Evolutionary conservation across 2,329 filamentous ascomycete genomes (phyloP), one percentile per base, ranked within the genome.

Genomic region (Mycocentrospora acerina): DNA sequence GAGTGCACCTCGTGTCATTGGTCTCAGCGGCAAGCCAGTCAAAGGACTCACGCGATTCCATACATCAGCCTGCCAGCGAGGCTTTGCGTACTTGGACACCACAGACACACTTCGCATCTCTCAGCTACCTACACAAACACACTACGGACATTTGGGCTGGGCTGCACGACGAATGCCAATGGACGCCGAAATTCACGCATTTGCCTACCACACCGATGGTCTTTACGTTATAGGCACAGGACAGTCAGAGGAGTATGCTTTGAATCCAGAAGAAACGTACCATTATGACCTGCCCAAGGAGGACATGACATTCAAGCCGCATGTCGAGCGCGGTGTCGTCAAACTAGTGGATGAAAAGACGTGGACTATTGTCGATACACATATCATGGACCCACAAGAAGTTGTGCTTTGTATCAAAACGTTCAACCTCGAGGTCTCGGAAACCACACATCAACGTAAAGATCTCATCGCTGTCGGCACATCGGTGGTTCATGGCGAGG

Each of bases 391-490:
- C 37, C 72, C 80, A 0, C 83, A 78, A 46, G 91, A 96, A 68
- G 79, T 82, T 10, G 76, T 95, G 11, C 84, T 93, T 62, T 88
- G 86, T 45, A 80, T 97, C 57, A 84, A 91, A 64, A 85, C 86
- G 4, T 77, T 97, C 26, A 85, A 86, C 37, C 79, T 98, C 11
- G 93, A 97, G 66, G 77, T 95, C 7, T 96, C 90, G 0, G 93
- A 98, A 68, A 82, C 85, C 24, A 96, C 90, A 0, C 88, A 93
- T 60, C 87, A 95, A 62, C 83, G 89, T 12, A 86, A 83, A 56
- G 84, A 87, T 58, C 77, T 97, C 31, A 78, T 98, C 34, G 82
- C 85, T 0, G 84, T 96, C 1, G 93, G 91, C 11, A 95, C 91
- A 0, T 85, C 89, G 1, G 79, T 93, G 17, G 79, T 84, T n/a